Conservation (phyloP, 495 filamentous ascomycete species). For the Cercophora newfieldiana region DNA sequence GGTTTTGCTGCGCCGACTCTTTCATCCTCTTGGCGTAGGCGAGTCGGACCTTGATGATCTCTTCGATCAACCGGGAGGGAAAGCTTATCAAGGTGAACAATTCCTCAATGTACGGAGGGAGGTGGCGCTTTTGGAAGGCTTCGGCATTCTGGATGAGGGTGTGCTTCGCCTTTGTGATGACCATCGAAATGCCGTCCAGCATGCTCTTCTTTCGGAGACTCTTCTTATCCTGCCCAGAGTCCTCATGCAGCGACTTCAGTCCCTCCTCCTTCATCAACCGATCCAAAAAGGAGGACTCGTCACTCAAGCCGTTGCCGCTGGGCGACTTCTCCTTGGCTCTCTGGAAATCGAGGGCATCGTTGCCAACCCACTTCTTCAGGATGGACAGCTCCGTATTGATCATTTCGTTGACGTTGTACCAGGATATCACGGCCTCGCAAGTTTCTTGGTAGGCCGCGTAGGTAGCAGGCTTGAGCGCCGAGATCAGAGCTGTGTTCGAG, state of each 20-base stretch:
- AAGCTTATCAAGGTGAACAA: conserved; percentile 95
- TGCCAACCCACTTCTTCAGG: conserved; percentile 93
- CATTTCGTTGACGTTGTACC: conserved; percentile 97
- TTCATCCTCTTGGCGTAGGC: conserved; percentile 92
- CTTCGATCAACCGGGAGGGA: conserved; percentile 90
- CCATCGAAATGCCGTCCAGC: conserved; percentile 74
- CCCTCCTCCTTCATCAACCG: conserved; percentile 98
- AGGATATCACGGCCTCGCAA: conserved; percentile 84
- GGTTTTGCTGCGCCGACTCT: conserved; percentile 77
- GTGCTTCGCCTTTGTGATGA: conserved; percentile 89
- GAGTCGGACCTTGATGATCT: conserved; percentile 92
- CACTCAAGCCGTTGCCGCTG: conserved; percentile 66
- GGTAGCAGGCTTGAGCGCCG: conserved; percentile 67
- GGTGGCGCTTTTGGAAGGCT: conserved; percentile 82
- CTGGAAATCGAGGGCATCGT: conserved; percentile 88
- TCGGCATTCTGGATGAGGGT: conserved; percentile 87
- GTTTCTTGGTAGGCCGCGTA: conserved; percentile 75
- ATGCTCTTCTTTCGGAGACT: conserved; percentile 67
- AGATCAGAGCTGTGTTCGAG: conserved; percentile 69
- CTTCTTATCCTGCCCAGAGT: conserved; percentile 45
- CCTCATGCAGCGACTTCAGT: conserved; percentile 84
- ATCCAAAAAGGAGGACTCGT: conserved; percentile 91
- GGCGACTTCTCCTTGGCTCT: conserved; percentile 57
- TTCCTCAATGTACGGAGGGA: conserved; percentile 97
- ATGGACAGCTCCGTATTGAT: conserved; percentile 94